A percentile compares a stretch with the other conserved stretches of the same genome.
Conservation (phyloP, 2,329 filamentous ascomycete genomes). For the Xylariaceae sp. region DNA sequence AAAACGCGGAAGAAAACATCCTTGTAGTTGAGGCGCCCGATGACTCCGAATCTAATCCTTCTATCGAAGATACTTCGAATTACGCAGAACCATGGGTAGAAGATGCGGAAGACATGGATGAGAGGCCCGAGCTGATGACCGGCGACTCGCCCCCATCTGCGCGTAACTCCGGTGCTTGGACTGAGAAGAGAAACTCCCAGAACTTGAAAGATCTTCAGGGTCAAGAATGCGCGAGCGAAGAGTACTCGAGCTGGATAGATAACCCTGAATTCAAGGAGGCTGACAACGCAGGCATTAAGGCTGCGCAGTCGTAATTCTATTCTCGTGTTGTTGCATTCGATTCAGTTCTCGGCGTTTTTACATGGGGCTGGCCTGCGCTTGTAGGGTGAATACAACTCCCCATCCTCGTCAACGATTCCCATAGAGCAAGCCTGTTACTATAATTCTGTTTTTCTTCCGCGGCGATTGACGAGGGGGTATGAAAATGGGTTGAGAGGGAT, state of each 20-base stretch:
- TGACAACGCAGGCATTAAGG: conserved; percentile 7
- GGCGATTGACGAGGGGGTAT: too few species aligned
- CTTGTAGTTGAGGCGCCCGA: conserved; percentile 31
- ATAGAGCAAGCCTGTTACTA: too few species aligned
- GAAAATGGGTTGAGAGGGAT: too few species aligned
- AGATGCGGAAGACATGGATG: conserved; percentile 24
- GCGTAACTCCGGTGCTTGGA: conserved; percentile 4
- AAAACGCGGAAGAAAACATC: conserved; percentile 29
- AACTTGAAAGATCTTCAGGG: conserved; percentile 1
- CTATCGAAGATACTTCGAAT: conserved; percentile 13
- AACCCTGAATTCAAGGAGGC: conserved; percentile 26
- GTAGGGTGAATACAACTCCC: too few species aligned
- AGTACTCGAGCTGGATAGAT: conserved; percentile 32
- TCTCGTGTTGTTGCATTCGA: conserved; percentile 1
- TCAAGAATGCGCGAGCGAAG: conserved; percentile 26
- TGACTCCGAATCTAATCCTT: conserved; percentile 31
- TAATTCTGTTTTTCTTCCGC: too few species aligned
- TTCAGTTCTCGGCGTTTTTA: conserved; percentile 7
- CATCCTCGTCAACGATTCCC: too few species aligned
- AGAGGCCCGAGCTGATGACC: conserved; percentile 12
- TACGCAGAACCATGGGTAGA: conserved; percentile 31
- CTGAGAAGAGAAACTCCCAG: background rate
- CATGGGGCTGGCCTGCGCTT: background rate
- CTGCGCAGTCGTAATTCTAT: conserved; percentile 4
- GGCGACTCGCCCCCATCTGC: conserved; percentile 9